Conservation (phyloP, 441 rosid species). For the Gossypium schwendimanii region DNA sequence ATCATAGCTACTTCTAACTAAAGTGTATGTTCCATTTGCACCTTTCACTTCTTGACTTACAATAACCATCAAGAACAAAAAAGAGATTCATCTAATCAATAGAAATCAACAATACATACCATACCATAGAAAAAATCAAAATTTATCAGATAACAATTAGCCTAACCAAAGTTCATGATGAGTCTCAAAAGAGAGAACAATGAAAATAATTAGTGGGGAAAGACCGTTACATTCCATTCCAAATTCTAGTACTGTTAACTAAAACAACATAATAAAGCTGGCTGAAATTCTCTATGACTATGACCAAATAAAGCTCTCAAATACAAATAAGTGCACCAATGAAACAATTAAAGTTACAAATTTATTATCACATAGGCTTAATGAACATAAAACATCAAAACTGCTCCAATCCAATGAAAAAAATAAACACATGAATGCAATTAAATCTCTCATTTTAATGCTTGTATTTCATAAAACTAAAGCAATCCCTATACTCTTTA, state of each 20-base stretch:
- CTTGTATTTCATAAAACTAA: background rate
- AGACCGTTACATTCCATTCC: background rate
- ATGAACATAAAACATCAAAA: background rate
- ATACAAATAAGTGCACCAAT: background rate
- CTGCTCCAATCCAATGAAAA: background rate
- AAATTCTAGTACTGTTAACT: background rate
- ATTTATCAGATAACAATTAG: background rate
- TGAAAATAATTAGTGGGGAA: background rate
- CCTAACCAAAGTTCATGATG: background rate
- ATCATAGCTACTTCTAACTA: too few relatives aligned
- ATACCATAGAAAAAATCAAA: too few relatives aligned
- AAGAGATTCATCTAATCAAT: too few relatives aligned
- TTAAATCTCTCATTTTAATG: background rate
- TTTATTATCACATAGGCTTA: background rate
- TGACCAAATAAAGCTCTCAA: background rate
- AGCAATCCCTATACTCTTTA: background rate
- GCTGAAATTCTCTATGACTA: background rate
- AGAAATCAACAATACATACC: too few relatives aligned
- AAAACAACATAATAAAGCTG: background rate
- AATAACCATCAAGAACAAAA: too few relatives aligned
- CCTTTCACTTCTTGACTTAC: too few relatives aligned
- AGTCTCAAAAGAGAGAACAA: background rate
- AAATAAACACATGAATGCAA: background rate
- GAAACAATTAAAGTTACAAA: background rate
- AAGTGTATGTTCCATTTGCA: too few relatives aligned